A percentile compares a stretch with the other conserved stretches of the same genome.
Conservation (phyloP, 2,329 filamentous ascomycete species). For the Xylariaceae sp. region DNA sequence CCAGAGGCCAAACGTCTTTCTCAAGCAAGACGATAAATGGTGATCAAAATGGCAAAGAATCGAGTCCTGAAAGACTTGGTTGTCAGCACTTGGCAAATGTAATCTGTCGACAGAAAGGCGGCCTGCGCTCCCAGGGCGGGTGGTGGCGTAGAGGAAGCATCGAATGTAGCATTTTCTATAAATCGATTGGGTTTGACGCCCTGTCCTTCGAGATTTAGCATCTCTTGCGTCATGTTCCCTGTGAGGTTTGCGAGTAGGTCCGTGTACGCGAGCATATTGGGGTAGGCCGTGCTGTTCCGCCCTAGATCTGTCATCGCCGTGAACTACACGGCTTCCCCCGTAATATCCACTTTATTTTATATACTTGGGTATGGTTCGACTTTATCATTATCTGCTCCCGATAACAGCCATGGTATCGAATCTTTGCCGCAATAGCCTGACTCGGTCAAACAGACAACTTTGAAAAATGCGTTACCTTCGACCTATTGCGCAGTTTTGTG, state of each 20-base stretch:
- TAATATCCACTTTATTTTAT: constrained; percentile 5
- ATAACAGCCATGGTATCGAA: constrained; percentile 4
- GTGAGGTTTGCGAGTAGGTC: constrained; percentile 16
- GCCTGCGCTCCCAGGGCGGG: constrained; percentile 6
- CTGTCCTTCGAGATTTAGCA: constrained; percentile 6
- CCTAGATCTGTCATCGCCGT: constrained; percentile 16
- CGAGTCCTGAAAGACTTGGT: constrained; percentile 11
- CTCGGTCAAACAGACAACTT: constrained; percentile 10
- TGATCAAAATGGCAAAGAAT: constrained; percentile 13
- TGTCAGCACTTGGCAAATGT: constrained; percentile 17
- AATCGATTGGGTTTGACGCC: not conserved
- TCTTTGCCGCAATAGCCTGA: constrained; percentile 3
- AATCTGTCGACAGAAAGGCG: constrained; percentile 9
- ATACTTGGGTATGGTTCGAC: constrained; percentile 11
- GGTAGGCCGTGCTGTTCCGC: constrained; percentile 6
- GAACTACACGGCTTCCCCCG: constrained; percentile 17
- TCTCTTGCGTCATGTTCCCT: constrained; percentile 15
- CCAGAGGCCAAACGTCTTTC: too few species aligned
- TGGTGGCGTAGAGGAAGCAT: constrained; percentile 4
- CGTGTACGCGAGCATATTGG: constrained; percentile 16
- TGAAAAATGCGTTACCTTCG: constrained; percentile 12
- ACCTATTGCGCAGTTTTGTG: too few species aligned
- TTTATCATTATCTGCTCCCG: not conserved
- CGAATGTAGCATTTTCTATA: constrained; percentile 4
- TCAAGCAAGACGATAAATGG: constrained; percentile 17